Evolutionary conservation across 179 eudicot species (phyloP), one percentile per base, ranked within the genome.

Genomic region (Silene noctiflora): DNA sequence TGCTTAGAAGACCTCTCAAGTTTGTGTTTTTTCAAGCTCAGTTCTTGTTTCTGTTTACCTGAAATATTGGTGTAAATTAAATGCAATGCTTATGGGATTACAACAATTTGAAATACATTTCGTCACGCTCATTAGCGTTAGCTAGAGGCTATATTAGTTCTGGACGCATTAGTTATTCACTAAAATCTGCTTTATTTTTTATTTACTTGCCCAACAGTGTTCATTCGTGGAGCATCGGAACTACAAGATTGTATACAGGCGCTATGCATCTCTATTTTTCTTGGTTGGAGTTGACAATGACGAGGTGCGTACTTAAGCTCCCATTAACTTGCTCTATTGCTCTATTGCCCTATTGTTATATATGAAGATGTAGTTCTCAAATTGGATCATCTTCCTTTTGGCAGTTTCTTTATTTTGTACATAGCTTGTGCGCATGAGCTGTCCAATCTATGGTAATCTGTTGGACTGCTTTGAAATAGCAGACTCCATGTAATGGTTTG

Each of bases 151-250:
- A 17, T 53, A 33, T n/a, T 10, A n/a, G 48, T 3, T 31, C 13
- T 5, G 19, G 46, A 10, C n/a, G 9, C 4, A 16, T 25, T 46
- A 25, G 21, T 61, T 65, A 53, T 59, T 75, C 4, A 58, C 25
- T 3, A 24, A 7, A 27, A n/a, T 31, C 0, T 14, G 53, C 56
- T 78, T 42, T 61, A 10, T 68, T 6, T 67, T 76, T 42, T 58
- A 42, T 9, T 42, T 21, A 73, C 6, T 75, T 16, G 59, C 46
- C n/a, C 35, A 56, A 74, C 95, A 95, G 99, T 95, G 99, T 89
- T 95, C 99, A 12, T 95, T 95, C 82, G 99, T 95, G 33, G 99
- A 95, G 95, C 99, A 95, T 82, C 91, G 99, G 78, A 95, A 85
- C 85, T 95, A 95, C 91, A 95, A 95, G 85, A 84, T 95, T 71